Conservation (phyloP, 169 alveolate species). For the Eimeria necatrix region DNA sequence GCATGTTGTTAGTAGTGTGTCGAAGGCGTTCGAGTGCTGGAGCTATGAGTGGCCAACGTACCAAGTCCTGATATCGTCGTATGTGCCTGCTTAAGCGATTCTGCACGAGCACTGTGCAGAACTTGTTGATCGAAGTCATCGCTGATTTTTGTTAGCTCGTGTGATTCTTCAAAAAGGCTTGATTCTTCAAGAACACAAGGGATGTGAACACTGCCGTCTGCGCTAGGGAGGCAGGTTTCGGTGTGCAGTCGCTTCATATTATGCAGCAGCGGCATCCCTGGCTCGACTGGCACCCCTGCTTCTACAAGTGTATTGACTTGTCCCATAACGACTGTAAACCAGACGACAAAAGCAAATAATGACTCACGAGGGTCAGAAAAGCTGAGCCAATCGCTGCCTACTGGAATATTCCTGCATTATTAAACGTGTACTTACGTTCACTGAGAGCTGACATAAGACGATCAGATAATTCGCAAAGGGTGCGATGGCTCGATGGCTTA, state of each 20-base stretch:
- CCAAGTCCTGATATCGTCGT: constrained; percentile 70
- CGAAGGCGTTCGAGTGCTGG: too few relatives aligned
- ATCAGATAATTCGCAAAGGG: constrained; percentile 62
- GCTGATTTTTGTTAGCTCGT: background rate
- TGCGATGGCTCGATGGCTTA: constrained; percentile 54
- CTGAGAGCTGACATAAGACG: constrained; percentile 63
- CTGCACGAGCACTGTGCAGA: constrained; percentile 49
- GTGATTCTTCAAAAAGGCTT: constrained; percentile 17
- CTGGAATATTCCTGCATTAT: too few relatives aligned
- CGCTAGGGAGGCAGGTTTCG: constrained; percentile 42
- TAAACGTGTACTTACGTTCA: constrained; percentile 3
- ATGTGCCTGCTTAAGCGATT: constrained; percentile 55
- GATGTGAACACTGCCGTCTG: constrained; percentile 20
- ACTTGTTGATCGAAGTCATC: constrained; percentile 71
- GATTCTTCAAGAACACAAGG: constrained; percentile 59
- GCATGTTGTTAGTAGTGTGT: background rate
- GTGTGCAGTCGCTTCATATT: constrained; percentile 61
- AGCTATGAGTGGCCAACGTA: background rate
- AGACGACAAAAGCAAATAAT: background rate
- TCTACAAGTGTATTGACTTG: constrained; percentile 50
- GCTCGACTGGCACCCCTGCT: constrained; percentile 74
- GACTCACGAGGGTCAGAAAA: background rate
- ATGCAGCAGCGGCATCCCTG: constrained; percentile 43
- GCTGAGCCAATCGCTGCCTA: background rate
- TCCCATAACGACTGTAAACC: constrained; percentile 23